Evolutionary conservation across 2,329 filamentous ascomycete genomes (phyloP), one percentile per base, ranked within the genome.

Genomic region (Balansia obtecta): DNA sequence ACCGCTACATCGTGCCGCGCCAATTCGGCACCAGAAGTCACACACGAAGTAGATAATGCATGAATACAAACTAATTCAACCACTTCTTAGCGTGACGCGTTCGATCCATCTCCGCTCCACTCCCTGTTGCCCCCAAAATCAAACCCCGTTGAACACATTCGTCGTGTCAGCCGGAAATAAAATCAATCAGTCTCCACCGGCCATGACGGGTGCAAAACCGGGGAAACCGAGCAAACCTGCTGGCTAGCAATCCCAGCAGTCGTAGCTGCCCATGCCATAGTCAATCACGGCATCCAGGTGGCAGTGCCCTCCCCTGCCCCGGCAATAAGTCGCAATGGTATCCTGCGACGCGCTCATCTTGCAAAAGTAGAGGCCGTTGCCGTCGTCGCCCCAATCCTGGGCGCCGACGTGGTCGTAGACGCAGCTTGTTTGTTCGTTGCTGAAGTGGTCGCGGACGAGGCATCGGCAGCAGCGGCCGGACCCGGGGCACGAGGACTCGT

Each of bases 321-420:
- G 20, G 39, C 39, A 41, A 41, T 41, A 41, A 8, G 20, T 1
- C 9, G n/a, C 18, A 12, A 41, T 41, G 4, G 2, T 12, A 6
- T 44, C 42, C 42, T 44, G 42, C 13, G 42, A 16, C 20, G 1
- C 13, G 20, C 12, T 33, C 13, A 44, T 33, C 27, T 44, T 44
- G 18, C 42, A 44, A 32, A 44, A 47, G 46, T 40, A 47, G 32
- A 47, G 20, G 8, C 46, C 22, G 38, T 47, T 20, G 20, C 46
- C 46, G 20, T 47, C 46, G 16, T 47, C 46, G 38, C 37, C 46
- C 46, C 46, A 47, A 20, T 39, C 46, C 10, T 30, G 30, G 20
- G 46, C 38, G 11, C 46, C 46, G 9, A 47, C 37, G 33, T 20
- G 9, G 12, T 30, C 7, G 22, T 30, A 39, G 34, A 47, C 37